These are phyloP conservation scores for Aspergillus viridinutans DNA, from an alignment of 2,329 filamentous ascomycete species.

Conservation along the genomic window DNA sequence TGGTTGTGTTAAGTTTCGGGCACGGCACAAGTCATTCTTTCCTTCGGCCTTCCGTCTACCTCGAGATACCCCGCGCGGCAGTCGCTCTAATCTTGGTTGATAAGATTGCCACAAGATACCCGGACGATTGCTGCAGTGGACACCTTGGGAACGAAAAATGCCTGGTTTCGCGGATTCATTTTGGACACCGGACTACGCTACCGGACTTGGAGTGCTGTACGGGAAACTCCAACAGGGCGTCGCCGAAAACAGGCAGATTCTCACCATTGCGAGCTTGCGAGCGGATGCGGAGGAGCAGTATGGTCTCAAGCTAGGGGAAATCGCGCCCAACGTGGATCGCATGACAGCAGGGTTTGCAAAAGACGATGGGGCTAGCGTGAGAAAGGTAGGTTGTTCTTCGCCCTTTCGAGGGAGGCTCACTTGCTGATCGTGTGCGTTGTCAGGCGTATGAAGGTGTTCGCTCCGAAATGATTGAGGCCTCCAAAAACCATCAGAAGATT, in stretches of 20 bases:
- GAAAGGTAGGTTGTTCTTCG: constrained; percentile 63
- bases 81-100: neutral
- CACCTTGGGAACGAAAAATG: constrained; percentile 48
- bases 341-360: constrained; percentile 77
- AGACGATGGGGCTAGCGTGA: constrained; percentile 92
- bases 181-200: constrained; percentile 97
- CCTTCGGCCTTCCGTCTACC: neutral
- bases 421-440: constrained; percentile 4
- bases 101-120: neutral
- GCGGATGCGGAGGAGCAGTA: constrained; percentile 94
- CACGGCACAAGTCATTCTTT: neutral
- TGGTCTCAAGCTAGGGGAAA: constrained; percentile 73
- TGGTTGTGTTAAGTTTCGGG: neutral
- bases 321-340: constrained; percentile 76
- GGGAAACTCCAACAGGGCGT: constrained; percentile 95
- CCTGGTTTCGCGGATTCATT: constrained; percentile 92
- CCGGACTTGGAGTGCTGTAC: constrained; percentile 90
- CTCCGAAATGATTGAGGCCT: constrained; percentile 84
- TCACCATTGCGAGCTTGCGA: constrained; percentile 87
- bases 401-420: neutral
- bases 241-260: constrained; percentile 87
- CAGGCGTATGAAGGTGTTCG: constrained; percentile 93
- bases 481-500: constrained; percentile 90
- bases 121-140: neutral
- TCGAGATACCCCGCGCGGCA: neutral